phyloP scores from a whole-genome alignment of 306 rosid species.

The Dryas octopetala region DNA sequence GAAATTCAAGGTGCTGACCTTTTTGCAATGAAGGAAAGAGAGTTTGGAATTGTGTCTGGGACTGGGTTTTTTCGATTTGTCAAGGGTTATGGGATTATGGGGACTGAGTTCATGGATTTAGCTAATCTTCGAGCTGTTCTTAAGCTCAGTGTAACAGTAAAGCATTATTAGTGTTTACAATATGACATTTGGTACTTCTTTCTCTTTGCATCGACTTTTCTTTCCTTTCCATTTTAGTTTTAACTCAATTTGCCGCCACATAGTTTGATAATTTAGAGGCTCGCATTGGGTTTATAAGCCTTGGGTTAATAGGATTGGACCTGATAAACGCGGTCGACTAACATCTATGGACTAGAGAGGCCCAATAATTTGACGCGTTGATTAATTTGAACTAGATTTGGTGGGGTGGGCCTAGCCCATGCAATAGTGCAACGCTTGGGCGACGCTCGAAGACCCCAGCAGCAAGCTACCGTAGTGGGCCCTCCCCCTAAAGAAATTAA shows the following conservation, averaged over 20 bases:
- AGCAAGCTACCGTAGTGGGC: background rate
- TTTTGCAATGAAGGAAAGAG: slow-evolving; percentile 35
- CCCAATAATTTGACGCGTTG: too few relatives aligned
- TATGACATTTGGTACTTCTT: too few relatives aligned
- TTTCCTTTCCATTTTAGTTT: too few relatives aligned
- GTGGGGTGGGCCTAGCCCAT: slow-evolving; percentile 3
- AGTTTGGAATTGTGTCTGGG: slow-evolving; percentile 59
- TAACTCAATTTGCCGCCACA: too few relatives aligned
- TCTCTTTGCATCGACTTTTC: too few relatives aligned
- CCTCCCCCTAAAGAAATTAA: background rate
- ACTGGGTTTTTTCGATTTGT: slow-evolving; percentile 63
- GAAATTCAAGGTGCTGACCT: slow-evolving; percentile 61
- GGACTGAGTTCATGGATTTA: slow-evolving; percentile 53
- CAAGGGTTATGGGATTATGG: slow-evolving; percentile 57
- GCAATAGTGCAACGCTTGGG: background rate
- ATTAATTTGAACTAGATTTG: background rate
- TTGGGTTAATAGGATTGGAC: too few relatives aligned
- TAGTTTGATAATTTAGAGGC: too few relatives aligned
- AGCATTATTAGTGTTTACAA: slow-evolving; percentile 25
- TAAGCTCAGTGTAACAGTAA: slow-evolving; percentile 51
- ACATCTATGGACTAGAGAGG: too few relatives aligned
- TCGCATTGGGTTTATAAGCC: too few relatives aligned
- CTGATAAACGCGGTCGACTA: too few relatives aligned
- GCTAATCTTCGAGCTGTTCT: slow-evolving; percentile 46
- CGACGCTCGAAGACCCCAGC: background rate